These are phyloP conservation scores for Moricandia arvensis DNA, from an alignment of 345 rosid species.

Conservation along the genomic window DNA sequence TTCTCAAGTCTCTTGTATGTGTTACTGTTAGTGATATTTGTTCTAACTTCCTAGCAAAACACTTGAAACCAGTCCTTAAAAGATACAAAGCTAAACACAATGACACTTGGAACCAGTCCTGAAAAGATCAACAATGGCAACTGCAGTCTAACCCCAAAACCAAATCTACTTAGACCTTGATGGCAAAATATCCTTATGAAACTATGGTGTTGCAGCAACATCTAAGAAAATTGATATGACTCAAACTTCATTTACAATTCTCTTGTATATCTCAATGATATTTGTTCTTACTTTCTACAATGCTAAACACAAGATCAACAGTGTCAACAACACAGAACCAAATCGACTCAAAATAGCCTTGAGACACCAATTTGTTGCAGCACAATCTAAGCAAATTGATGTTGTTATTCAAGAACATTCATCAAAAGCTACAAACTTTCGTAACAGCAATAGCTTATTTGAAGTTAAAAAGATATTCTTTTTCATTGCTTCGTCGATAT, in stretches of 20 bases:
- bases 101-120: neutral
- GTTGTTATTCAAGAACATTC: neutral
- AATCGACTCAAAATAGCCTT: neutral
- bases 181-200: no score
- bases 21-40: conserved; percentile 30
- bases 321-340: neutral
- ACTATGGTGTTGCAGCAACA: neutral
- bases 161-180: neutral
- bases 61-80: neutral
- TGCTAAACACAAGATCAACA: neutral
- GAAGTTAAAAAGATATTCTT: neutral
- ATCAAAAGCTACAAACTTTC: conserved; percentile 1
- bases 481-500: conserved; percentile 21
- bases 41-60: conserved; percentile 17
- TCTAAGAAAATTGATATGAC: neutral
- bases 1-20: conserved; percentile 5
- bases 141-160: neutral
- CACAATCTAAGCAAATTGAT: neutral
- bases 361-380: neutral
- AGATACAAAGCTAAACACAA: neutral
- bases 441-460: conserved; percentile 1
- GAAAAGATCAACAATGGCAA: conserved; percentile 2
- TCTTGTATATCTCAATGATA: conserved; percentile 26
- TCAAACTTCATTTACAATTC: neutral
- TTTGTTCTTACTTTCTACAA: conserved; percentile 18